Base-by-base conservation (phyloP, 768 basidiomycete species). In the Exsudoporus frostii region DNA sequence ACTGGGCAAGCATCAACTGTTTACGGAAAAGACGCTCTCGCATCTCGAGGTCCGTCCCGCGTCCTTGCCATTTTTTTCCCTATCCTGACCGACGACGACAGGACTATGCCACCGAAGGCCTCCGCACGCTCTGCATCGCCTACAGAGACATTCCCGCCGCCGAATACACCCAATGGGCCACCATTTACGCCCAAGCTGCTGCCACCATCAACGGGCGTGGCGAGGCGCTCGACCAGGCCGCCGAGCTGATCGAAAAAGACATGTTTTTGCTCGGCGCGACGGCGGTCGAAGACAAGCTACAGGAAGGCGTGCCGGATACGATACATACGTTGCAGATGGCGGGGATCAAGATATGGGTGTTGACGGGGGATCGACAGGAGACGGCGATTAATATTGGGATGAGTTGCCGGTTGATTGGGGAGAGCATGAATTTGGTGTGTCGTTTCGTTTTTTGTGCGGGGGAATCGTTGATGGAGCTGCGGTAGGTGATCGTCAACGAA, bases 321-420 rank as follows among this genome's bases (percentile, higher is more conserved):
- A 99, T 98, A 45, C 95, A 98, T 67, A 98, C 95, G 0, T 71
- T 99, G 42, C 97, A 99, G 63, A 92, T 91, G 82, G 97, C 97
- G 34, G 97, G 97, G 3, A 97, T 99, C 73, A 99, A 98, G 86
- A 86, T 99, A 17, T 99, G 97, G 97, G 95, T 99, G 8, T 74
- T 99, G 46, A 99, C 97, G 2, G 97, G 97, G 1, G 97, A 99
- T 70, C 78, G 97, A 59, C 97, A 99, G 74, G 97, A 99, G 72
- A 99, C 97, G 1, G 97, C 97, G 15, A 98, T 99, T 72, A 99
- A 99, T 64, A 98, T 99, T 58, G 97, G 97, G 48, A 86, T 98
- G 81, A 96, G 94, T 2, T 98, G 97, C 74, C 82, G 93, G 57
- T 71, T 99, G 63, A 98, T 99, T 46, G 92, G 93, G 6, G 97